Base-by-base conservation (phyloP, 768 basidiomycete genomes). In the Suillus americanus region DNA sequence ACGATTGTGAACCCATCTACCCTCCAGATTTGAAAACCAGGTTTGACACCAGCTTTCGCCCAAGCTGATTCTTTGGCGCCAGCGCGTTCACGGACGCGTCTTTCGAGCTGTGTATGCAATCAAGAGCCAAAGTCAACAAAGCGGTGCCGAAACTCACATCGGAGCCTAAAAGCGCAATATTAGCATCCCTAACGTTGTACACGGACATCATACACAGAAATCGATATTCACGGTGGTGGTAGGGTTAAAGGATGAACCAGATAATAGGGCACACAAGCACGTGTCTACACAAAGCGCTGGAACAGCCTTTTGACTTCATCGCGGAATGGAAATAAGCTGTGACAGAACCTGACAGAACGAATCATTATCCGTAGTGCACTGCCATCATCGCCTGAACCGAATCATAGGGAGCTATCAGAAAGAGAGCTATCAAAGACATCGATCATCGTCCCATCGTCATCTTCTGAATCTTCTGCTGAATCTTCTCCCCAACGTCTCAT, bases 181-280 rank as follows among this genome's bases (percentile, higher is more conserved):
- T 87, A 2, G 85, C 83, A 68, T 88, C 85, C 69, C 86, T 80
- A 69, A 89, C 88, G 70, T 86, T 78, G 71, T 86, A 89, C 53
- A 13, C 53, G 3, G 53, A 3, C 53, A 54, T 54, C 3, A 35
- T 35, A 35, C 53, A 3, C 53, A 54, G 45, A 53, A 18, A 53
- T 18, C 51, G 51, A 67, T 48, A 13, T 37, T 67, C 61, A 67
- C 62, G 54, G 25, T 53, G 53, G 53, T 1, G 12, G 55, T 61
- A 48, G n/a, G 64, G 30, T 53, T 54, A 55, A 43, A 62, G 53
- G 57, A 61, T 38, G 37, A 60, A 64, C 55, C 46, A 51, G 65
- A 59, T 64, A 64, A 16, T 46, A 51, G 63, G 53, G 63, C 61
- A 28, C n/a, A 25, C 38, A 30, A 30, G 45, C 67, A 73, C 67